These are phyloP conservation scores for Cordyceps tenuipes DNA, from an alignment of 2,329 filamentous ascomycete genomes.

Conservation along the genomic window DNA sequence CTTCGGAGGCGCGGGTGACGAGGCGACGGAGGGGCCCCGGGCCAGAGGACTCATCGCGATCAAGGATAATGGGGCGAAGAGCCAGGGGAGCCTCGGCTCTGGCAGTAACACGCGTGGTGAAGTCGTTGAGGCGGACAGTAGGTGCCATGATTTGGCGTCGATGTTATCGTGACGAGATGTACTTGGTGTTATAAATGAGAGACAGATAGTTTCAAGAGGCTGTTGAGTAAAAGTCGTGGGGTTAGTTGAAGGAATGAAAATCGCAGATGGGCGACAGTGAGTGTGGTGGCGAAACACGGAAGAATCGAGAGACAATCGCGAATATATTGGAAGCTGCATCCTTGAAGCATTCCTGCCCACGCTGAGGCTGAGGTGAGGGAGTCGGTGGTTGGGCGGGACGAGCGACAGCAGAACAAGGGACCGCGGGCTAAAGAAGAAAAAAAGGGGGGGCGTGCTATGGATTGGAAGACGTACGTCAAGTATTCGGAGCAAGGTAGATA, in stretches of 20 bases:
- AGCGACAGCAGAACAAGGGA: neutral
- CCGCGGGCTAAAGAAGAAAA: neutral
- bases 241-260: neutral
- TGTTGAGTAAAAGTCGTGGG: neutral
- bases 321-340: constrained; percentile 10
- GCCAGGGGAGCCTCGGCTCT: neutral
- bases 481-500: neutral
- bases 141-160: constrained; percentile 12
- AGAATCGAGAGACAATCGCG: neutral
- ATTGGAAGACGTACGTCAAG: constrained; percentile 3
- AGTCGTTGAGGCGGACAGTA: neutral
- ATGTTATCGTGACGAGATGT: constrained; percentile 13
- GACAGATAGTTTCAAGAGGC: constrained; percentile 17
- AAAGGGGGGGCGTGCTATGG: neutral
- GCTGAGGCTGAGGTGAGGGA: neutral
- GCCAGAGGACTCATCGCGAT: constrained; percentile 9
- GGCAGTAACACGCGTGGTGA: neutral
- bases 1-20: constrained; percentile 21
- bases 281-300: neutral
- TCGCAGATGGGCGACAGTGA: neutral
- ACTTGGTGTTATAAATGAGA: constrained; percentile 11
- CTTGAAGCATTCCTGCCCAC: neutral
- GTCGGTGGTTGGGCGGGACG: neutral
- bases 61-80: constrained; percentile 3
- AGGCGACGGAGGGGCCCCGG: constrained; percentile 10